Evolutionary conservation across 345 rosid species (phyloP).

Genomic region (Aquilaria yunnanensis): DNA sequence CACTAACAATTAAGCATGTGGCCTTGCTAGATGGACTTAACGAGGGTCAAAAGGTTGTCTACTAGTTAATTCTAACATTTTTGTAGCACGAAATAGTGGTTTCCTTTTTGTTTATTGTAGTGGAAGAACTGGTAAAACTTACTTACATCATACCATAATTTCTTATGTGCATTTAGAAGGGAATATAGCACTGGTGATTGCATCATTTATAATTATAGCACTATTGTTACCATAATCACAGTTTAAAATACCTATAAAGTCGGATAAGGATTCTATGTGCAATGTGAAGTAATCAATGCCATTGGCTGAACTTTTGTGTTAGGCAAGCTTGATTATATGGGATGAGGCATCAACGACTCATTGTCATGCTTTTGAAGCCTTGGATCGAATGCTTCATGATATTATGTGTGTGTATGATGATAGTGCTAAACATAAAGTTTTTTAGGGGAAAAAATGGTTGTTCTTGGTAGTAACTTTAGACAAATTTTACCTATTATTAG

Average conservation of each 20-base stretch:
- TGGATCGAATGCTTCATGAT: background rate
- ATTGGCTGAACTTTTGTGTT: background rate
- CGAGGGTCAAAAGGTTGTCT: background rate
- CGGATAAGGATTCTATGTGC: background rate
- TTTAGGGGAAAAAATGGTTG: background rate
- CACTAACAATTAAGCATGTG: background rate
- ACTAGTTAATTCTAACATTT: too few species aligned
- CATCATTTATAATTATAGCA: background rate
- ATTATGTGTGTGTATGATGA: background rate
- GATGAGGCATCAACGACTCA: background rate
- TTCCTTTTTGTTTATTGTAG: background rate
- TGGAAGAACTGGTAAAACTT: background rate
- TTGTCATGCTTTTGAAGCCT: background rate
- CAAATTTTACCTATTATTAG: too few species aligned
- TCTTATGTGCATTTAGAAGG: too few species aligned
- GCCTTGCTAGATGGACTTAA: background rate
- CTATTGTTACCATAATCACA: background rate
- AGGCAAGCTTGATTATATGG: background rate
- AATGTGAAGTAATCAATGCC: background rate
- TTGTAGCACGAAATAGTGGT: background rate
- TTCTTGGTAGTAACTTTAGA: background rate
- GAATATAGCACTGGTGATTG: background rate
- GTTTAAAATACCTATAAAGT: background rate
- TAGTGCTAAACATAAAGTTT: background rate
- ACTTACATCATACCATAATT: too few species aligned